Evolutionary conservation across 768 basidiomycete genomes (phyloP), one percentile per base, ranked within the genome.

Genomic region (Lactarius hengduanensis): DNA sequence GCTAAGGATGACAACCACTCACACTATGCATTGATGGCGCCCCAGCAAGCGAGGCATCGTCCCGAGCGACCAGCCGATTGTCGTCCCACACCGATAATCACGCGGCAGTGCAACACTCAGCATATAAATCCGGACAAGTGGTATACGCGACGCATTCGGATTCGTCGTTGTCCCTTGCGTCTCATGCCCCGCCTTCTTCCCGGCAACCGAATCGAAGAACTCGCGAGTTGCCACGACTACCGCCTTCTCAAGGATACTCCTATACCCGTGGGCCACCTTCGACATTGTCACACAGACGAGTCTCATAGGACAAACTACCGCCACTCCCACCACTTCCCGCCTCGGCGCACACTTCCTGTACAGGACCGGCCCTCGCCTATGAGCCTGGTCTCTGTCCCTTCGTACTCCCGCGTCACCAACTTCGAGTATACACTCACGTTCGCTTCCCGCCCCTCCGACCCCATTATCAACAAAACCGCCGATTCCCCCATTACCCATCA

Each of bases 361-460:
- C 30, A 26, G 5, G 57, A 28, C 11, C 11, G 16, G 2, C 57
- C 32, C n/a, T 4, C 32, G 18, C 28, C 40, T 30, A 41, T 43
- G 9, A 62, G 30, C 36, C 11, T 50, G 11, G 34, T 20, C 28
- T 18, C 40, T 20, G 40, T 55, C 41, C 62, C 50, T 9, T 59
- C 30, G 5, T 10, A 7, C 38, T 18, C 22, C 36, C 3, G 45
- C 32, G 20, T 66, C 65, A 13, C 56, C 61, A 11, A 41, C 56
- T 10, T 58, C 61, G n/a, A 40, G 56, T n/a, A 55, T 67, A 58
- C 66, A 67, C 34, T 36, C 57, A 5, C 61, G 66, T 50, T 67
- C 50, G 9, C 66, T 63, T 58, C 66, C 61, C 32, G 22, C 54
- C 2, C 57, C 61, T 22, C 66, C 61, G 6, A 54, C 47, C 16